Base-by-base conservation (phyloP, 2,329 filamentous ascomycete genomes). In the Aspergillus persii region DNA sequence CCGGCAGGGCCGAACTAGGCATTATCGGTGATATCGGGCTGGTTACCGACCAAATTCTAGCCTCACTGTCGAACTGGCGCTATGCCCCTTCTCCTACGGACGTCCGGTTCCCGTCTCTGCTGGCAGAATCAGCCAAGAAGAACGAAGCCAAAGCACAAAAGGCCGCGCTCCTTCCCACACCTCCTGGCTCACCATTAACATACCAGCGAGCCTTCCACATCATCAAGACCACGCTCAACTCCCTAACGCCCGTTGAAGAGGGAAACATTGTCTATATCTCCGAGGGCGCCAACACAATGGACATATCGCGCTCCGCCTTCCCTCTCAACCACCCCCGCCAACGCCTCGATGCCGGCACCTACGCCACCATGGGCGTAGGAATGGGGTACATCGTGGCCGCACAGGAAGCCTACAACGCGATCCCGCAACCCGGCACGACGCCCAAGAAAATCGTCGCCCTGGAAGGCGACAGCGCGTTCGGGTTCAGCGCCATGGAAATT, bases 251-350 rank as follows among this genome's bases (percentile, higher is more conserved):
- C 11, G 76, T 76, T 1, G 73, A 76, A 46, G 69, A 80, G 11
- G 81, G 79, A 26, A 71, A 76, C 48, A 77, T 85, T 27, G 80
- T 85, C 26, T 86, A 85, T 61, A 74, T 86, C 39, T 83, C 82
- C 1, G 83, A 86, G 71, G 83, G 84, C 6, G 82, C 84, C 8
- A 85, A 85, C 65, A 84, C 83, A 6, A 86, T 86, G 84, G 84
- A 86, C 63, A 85, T 86, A 55, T 84, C 81, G 2, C 80, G 84
- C 23, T 81, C 80, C 11, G 76, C 80, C 48, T 86, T 86, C 66
- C 77, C 80, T 0, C 74, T 86, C 18, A 75, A 83, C 31, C 77
- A 84, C 62, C 83, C 83, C 2, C 79, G 84, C 18, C 77, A 83
- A 15, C 79, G 81, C 26, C 78, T 86, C 26, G 84, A 86, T 68